Evolutionary conservation across 495 filamentous ascomycete species (phyloP).

Genomic region (Penicillium waksmanii): DNA sequence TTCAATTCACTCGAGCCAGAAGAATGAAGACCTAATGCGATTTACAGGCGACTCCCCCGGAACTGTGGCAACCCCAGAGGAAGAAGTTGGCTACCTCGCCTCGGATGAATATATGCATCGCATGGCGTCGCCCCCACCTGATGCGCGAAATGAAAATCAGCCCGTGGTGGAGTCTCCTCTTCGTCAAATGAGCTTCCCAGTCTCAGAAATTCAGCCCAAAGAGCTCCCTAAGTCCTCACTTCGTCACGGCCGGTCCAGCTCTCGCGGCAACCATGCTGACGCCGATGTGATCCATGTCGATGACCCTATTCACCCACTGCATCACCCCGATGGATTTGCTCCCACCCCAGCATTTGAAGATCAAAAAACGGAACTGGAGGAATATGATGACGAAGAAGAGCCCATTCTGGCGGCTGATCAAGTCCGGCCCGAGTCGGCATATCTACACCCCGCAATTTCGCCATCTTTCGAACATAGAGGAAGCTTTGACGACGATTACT

Average conservation of each 20-base stretch:
- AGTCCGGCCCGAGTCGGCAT: slow-evolving; percentile 75
- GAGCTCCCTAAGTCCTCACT: slow-evolving; percentile 8
- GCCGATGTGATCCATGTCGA: slow-evolving; percentile 75
- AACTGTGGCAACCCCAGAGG: slow-evolving; percentile 67
- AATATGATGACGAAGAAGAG: slow-evolving; percentile 52
- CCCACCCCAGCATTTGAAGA: slow-evolving; percentile 31
- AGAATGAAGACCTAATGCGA: slow-evolving; percentile 11
- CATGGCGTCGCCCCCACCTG: slow-evolving; percentile 64
- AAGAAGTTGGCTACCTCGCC: slow-evolving; percentile 80
- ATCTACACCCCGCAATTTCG: slow-evolving; percentile 73
- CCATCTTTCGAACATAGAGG: slow-evolving; percentile 63
- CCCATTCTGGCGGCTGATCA: slow-evolving; percentile 94
- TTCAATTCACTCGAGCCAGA: neutral
- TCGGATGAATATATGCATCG: slow-evolving; percentile 77
- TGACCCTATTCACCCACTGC: slow-evolving; percentile 63
- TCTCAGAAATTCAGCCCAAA: slow-evolving; percentile 28
- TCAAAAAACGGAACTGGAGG: slow-evolving; percentile 10
- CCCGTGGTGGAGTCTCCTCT: slow-evolving; percentile 61
- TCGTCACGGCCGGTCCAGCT: slow-evolving; percentile 21
- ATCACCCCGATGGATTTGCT: slow-evolving; percentile 65
- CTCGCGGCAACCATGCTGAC: slow-evolving; percentile 46
- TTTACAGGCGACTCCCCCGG: slow-evolving; percentile 52
- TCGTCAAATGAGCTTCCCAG: slow-evolving; percentile 56
- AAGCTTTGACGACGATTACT: slow-evolving; percentile 58
- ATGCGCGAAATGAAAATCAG: slow-evolving; percentile 47